A percentile compares a stretch with the other conserved stretches of the same genome.
Evolutionary conservation across 2,329 filamentous ascomycete genomes (phyloP).

Genomic region (Elsinoe australis): DNA sequence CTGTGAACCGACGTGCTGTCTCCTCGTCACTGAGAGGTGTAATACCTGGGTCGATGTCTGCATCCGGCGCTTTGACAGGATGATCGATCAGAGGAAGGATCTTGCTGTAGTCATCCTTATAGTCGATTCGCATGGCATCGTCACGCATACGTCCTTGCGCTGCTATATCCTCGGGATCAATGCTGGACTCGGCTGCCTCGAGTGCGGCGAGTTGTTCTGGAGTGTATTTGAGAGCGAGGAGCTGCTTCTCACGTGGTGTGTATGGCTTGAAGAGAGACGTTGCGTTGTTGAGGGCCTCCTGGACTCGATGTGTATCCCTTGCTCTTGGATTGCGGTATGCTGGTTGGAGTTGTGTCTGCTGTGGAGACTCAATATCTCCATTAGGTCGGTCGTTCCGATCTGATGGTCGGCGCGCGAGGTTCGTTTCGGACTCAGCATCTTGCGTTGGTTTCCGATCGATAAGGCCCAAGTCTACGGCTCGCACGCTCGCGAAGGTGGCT

Average conservation of each 20-base stretch:
- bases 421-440: too few relatives aligned
- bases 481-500: constrained; percentile 39
- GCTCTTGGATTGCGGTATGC: constrained; percentile 16
- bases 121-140: constrained; percentile 65
- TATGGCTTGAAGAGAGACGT: constrained; percentile 53
- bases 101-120: constrained; percentile 74
- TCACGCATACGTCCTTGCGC: constrained; percentile 63
- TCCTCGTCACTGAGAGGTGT: constrained; percentile 57
- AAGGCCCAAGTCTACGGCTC: constrained; percentile 33
- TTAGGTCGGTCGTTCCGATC: too few relatives aligned
- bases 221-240: constrained; percentile 63
- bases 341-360: constrained; percentile 9
- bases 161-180: constrained; percentile 66
- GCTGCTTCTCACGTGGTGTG: constrained; percentile 55
- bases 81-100: constrained; percentile 73
- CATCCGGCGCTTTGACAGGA: constrained; percentile 37
- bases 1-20: constrained; percentile 51
- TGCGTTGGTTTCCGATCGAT: constrained; percentile 21
- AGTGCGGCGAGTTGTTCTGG: constrained; percentile 74
- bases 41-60: constrained; percentile 48
- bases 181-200: constrained; percentile 68
- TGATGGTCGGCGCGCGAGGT: too few relatives aligned
- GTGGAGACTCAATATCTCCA: neutral
- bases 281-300: constrained; percentile 2
- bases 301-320: neutral